Percentiles rank a stretch among this genome's conserved stretches.
phyloP scores from a whole-genome alignment of 106 monocot genomes.

The Allium sativum region DNA sequence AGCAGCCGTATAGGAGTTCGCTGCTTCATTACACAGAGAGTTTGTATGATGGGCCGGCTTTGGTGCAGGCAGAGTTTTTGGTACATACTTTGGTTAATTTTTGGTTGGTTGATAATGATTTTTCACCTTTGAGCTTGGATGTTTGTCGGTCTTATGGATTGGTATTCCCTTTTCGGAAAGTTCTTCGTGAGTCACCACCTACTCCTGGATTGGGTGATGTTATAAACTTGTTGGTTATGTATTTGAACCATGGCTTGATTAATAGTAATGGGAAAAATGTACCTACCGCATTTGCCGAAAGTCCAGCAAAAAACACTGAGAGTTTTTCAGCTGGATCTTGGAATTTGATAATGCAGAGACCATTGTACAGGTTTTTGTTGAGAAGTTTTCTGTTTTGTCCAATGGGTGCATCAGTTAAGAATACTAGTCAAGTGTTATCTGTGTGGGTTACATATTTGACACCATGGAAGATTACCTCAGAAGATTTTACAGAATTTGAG shows the following conservation, averaged over 20 bases:
- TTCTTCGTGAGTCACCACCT: slow-evolving; percentile 45
- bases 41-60: slow-evolving; percentile 23
- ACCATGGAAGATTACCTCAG: slow-evolving; percentile 55
- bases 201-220: slow-evolving; percentile 55
- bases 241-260: slow-evolving; percentile 36
- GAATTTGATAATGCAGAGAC: slow-evolving; percentile 69
- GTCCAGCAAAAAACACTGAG: slow-evolving; percentile 6
- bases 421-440: slow-evolving; percentile 62
- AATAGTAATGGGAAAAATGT: slow-evolving; percentile 3
- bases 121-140: slow-evolving; percentile 57
- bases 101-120: slow-evolving; percentile 92
- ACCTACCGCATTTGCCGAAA: slow-evolving; percentile 11
- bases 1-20: slow-evolving; percentile 68
- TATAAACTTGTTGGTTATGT: slow-evolving; percentile 59
- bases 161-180: slow-evolving; percentile 20
- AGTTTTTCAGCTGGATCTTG: slow-evolving; percentile 23
- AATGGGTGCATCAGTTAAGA: slow-evolving; percentile 58
- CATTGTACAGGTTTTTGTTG: slow-evolving; percentile 80
- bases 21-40: slow-evolving; percentile 52
- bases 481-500: slow-evolving; percentile 55
- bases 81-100: slow-evolving; percentile 67
- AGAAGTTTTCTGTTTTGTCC: slow-evolving; percentile 79
- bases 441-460: slow-evolving; percentile 57
- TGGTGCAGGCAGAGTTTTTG: slow-evolving; percentile 63
- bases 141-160: slow-evolving; percentile 34